Evolutionary conservation across 352 stramenopile species (phyloP).

Genomic region (Aphanomyces astaci): DNA sequence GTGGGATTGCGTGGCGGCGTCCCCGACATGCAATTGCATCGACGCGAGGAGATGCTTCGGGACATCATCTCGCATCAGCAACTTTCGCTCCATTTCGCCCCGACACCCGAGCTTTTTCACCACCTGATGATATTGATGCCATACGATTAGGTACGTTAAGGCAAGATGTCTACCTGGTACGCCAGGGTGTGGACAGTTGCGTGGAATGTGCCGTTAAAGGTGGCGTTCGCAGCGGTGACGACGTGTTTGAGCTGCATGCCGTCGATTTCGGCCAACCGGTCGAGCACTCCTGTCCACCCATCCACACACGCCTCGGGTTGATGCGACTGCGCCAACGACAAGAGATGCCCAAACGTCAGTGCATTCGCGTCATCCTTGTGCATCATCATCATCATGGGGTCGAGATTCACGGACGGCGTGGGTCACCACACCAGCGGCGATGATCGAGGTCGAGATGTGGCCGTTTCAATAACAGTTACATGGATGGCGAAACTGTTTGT

Average conservation of each 20-base stretch:
- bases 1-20: conserved; percentile 17
- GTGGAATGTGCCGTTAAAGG: neutral
- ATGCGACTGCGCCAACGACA: neutral
- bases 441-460: neutral
- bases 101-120: conserved; percentile 37
- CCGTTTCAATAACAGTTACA: neutral
- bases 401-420: too few species aligned
- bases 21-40: conserved; percentile 18
- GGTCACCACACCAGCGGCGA: too few species aligned
- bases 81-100: conserved; percentile 41
- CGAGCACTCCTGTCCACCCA: neutral
- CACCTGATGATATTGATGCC: too few species aligned
- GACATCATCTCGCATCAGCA: conserved; percentile 36
- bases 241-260: conserved; percentile 1
- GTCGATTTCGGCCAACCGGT: conserved; percentile 18
- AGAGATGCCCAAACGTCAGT: neutral
- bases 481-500: neutral
- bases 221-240: neutral
- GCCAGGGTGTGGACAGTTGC: neutral
- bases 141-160: neutral
- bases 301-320: neutral
- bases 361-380: neutral
- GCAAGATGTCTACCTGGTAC: conserved; percentile 11
- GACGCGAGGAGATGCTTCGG: conserved; percentile 33
- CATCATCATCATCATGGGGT: too few species aligned